Percentiles rank a stretch among this genome's conserved stretches.
Conservation (phyloP, 2,329 filamentous ascomycete species). For the Geosmithia flava region DNA sequence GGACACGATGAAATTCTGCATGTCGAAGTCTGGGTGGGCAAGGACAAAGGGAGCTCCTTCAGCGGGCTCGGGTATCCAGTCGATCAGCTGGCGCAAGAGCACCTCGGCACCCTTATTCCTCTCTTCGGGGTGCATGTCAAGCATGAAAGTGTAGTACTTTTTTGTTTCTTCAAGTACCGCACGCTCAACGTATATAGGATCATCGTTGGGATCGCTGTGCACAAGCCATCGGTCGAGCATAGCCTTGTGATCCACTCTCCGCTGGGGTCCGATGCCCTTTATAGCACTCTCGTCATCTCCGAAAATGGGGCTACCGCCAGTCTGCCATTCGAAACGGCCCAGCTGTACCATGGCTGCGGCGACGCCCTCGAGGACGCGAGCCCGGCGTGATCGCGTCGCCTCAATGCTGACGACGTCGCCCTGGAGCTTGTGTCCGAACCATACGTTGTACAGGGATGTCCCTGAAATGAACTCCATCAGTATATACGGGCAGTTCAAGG, state of each 20-base stretch:
- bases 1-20: conserved; percentile 16
- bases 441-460: conserved; percentile 11
- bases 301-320: not conserved
- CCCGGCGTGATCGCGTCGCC: not conserved
- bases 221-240: conserved; percentile 6
- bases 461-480: conserved; percentile 12
- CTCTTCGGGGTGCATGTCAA: not conserved
- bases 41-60: conserved; percentile 8
- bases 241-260: conserved; percentile 3
- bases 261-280: not conserved
- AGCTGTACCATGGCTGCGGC: conserved; percentile 10
- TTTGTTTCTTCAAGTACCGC: conserved; percentile 3
- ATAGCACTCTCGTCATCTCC: not conserved
- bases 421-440: conserved; percentile 10
- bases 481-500: conserved; percentile 13
- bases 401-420: conserved; percentile 3
- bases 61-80: conserved; percentile 7
- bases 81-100: conserved; percentile 6
- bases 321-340: conserved; percentile 6
- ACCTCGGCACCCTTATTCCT: not conserved
- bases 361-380: conserved; percentile 6
- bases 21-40: conserved; percentile 14
- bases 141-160: not conserved
- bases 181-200: conserved; percentile 6
- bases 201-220: conserved; percentile 5